Evolutionary conservation across 495 filamentous ascomycete genomes (phyloP).

Genomic region (Trypethelium eluteriae): DNA sequence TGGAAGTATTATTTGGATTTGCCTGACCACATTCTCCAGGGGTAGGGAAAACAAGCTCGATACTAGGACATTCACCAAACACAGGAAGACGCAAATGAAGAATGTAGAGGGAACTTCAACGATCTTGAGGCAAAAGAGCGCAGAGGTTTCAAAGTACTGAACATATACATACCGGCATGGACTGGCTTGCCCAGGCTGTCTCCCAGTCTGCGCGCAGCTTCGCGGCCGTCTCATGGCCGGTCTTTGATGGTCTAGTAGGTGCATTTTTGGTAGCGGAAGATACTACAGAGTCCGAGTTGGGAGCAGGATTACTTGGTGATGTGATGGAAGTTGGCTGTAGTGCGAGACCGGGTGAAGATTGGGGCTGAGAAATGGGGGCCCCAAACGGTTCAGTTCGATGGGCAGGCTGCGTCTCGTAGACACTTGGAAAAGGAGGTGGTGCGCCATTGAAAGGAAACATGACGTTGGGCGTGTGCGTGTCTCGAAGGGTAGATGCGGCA

Average conservation of each 20-base stretch:
- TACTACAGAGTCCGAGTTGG: not conserved
- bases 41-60: too few relatives aligned
- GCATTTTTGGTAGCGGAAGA: not conserved
- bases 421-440: not conserved
- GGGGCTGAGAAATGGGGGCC: not conserved
- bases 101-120: not conserved
- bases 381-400: not conserved
- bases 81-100: not conserved
- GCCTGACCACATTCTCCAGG: not conserved
- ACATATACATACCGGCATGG: constrained; percentile 3
- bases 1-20: not conserved
- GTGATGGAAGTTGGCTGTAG: not conserved
- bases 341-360: not conserved
- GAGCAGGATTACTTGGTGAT: not conserved
- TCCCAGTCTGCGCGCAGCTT: constrained; percentile 10
- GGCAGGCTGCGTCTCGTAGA: not conserved
- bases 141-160: not conserved
- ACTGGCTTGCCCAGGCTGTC: not conserved
- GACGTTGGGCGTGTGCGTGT: not conserved
- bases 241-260: not conserved
- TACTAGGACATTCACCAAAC: too few relatives aligned
- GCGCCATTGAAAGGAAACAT: not conserved
- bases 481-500: not conserved
- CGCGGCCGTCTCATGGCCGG: not conserved
- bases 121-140: not conserved